Evolutionary conservation across 176 grass and related monocot genomes (phyloP).

Genomic region (Dactylis glomerata): DNA sequence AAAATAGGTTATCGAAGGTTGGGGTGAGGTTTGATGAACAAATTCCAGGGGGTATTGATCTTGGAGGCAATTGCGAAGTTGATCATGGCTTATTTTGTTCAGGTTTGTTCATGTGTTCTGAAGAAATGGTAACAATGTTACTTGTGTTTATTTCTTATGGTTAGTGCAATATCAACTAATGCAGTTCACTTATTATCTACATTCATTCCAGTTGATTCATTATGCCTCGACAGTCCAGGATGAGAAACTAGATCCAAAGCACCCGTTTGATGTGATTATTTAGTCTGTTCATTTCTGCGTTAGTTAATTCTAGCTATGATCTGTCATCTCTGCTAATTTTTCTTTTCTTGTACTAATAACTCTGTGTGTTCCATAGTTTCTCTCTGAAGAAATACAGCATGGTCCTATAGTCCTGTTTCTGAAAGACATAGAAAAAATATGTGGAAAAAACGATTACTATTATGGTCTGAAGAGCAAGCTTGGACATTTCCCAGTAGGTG

Average conservation of each 20-base stretch:
- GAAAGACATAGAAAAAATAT: constrained; percentile 85
- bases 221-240: constrained; percentile 69
- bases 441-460: constrained; percentile 64
- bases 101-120: constrained; percentile 45
- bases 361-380: constrained; percentile 44
- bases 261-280: constrained; percentile 75
- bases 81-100: constrained; percentile 95
- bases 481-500: constrained; percentile 56
- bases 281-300: constrained; percentile 44
- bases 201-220: constrained; percentile 64
- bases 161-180: constrained; percentile 29
- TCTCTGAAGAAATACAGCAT: constrained; percentile 73
- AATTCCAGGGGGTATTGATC: constrained; percentile 83
- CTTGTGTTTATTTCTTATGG: background rate
- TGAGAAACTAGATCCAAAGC: constrained; percentile 77
- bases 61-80: constrained; percentile 94
- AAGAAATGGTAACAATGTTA: constrained; percentile 16
- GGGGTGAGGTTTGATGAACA: constrained; percentile 92
- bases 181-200: constrained; percentile 25
- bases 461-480: constrained; percentile 80
- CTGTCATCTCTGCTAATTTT: constrained; percentile 11
- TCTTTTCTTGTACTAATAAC: constrained; percentile 34
- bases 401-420: constrained; percentile 87
- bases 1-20: constrained; percentile 87
- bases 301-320: constrained; percentile 12